Evolutionary conservation across 345 rosid genomes (phyloP).

Genomic region (Combretum micranthum): DNA sequence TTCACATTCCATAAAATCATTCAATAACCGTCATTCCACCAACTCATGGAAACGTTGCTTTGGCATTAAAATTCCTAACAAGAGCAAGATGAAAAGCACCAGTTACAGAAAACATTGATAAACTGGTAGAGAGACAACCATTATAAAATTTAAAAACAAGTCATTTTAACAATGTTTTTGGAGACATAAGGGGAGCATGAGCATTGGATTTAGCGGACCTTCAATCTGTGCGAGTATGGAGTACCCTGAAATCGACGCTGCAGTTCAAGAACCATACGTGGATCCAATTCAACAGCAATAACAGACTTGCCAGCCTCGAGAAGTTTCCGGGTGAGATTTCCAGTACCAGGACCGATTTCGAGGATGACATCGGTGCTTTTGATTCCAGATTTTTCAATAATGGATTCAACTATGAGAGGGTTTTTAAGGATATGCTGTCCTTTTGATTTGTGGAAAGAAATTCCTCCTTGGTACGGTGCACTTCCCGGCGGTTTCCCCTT

Average conservation of each 20-base stretch:
- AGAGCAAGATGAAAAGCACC: no score
- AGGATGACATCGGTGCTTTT: constrained; percentile 74
- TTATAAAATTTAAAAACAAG: neutral
- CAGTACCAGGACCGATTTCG: constrained; percentile 92
- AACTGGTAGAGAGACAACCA: no score
- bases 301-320: constrained; percentile 78
- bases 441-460: constrained; percentile 82
- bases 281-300: constrained; percentile 78
- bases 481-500: constrained; percentile 33
- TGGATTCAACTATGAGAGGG: constrained; percentile 72
- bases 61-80: no score
- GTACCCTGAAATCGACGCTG: constrained; percentile 88
- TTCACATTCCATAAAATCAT: no score
- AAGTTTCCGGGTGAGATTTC: constrained; percentile 89
- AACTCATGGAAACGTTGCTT: no score
- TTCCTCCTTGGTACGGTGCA: constrained; percentile 77
- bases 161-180: accelerated
- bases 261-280: constrained; percentile 93
- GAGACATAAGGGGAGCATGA: neutral
- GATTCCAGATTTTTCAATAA: constrained; percentile 82
- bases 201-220: constrained; percentile 24
- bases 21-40: no score
- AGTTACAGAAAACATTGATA: no score
- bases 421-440: constrained; percentile 89
- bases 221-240: constrained; percentile 43